Evolutionary conservation across 78 protist species (phyloP).

Genomic region (Planoprotostelium fungivorum): DNA sequence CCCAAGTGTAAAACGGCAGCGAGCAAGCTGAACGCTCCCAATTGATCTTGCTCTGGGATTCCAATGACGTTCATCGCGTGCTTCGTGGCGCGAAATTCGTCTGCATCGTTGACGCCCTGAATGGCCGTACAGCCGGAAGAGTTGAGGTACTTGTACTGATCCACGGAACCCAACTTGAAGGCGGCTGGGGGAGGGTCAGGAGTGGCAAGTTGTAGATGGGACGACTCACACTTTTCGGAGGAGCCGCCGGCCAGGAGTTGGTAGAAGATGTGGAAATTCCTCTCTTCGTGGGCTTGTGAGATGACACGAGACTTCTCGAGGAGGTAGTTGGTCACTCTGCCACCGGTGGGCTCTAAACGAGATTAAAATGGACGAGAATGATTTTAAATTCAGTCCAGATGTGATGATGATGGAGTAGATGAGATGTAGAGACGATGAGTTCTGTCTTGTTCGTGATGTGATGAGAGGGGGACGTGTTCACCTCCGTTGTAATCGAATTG

Average conservation of each 20-base stretch:
- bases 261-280: conserved; percentile 91
- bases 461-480: not conserved
- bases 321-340: conserved; percentile 64
- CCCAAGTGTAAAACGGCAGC: conserved; percentile 62
- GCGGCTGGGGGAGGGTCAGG: not conserved
- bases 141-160: conserved; percentile 23
- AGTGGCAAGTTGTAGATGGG: not conserved
- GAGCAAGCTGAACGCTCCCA: conserved; percentile 27
- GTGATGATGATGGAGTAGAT: no score
- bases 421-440: no score
- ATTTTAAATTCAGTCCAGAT: no score
- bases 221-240: not conserved
- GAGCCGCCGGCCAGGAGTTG: conserved; percentile 72
- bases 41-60: conserved; percentile 19
- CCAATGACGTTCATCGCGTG: conserved; percentile 61
- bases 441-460: no score
- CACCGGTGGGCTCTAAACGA: conserved; percentile 81
- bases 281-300: conserved; percentile 76
- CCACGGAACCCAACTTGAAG: conserved; percentile 44
- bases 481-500: conserved; percentile 73
- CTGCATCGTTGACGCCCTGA: conserved; percentile 64
- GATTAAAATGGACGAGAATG: not conserved
- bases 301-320: conserved; percentile 85
- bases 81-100: conserved; percentile 45
- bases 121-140: conserved; percentile 20